phyloP scores from a whole-genome alignment of 1,139 yeast species.

The Schwanniomyces etchellsii region DNA sequence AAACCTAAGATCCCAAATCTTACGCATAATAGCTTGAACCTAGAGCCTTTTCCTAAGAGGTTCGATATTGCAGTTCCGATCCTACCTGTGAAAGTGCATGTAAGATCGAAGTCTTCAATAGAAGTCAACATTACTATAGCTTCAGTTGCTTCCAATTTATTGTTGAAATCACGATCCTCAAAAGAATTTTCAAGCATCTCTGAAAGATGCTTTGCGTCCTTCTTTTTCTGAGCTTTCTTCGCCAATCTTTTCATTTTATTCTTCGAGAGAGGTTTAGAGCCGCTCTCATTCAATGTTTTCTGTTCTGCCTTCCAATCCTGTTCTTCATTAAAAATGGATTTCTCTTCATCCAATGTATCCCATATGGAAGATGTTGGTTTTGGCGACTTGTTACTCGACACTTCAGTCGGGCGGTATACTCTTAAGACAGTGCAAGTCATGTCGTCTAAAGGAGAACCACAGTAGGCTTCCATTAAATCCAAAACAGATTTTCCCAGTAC shows the following conservation, averaged over 20 bases:
- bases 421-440: constrained; percentile 33
- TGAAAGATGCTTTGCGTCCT: constrained; percentile 7
- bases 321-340: constrained; percentile 16
- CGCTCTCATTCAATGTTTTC: constrained; percentile 8
- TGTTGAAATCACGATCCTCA: constrained; percentile 18
- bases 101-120: constrained; percentile 31
- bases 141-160: constrained; percentile 32
- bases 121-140: constrained; percentile 33
- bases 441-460: constrained; percentile 19
- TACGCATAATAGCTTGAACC: constrained; percentile 24
- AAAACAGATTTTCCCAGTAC: constrained; percentile 32
- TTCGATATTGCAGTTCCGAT: constrained; percentile 19
- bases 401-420: constrained; percentile 15
- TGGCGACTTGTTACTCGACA: constrained; percentile 12
- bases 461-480: constrained; percentile 32
- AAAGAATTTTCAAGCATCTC: constrained; percentile 3
- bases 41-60: constrained; percentile 25
- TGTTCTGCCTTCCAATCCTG: constrained; percentile 6
- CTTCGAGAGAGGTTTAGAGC: constrained; percentile 23
- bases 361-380: constrained; percentile 11
- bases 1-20: constrained; percentile 37
- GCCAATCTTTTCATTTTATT: constrained; percentile 28
- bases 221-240: constrained; percentile 23
- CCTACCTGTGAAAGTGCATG: constrained; percentile 24
- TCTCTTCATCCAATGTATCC: constrained; percentile 26